Percentiles rank a stretch among this genome's conserved stretches.
These are phyloP conservation scores for Malania oleifera DNA, from an alignment of 164 flowering plant species.

Conservation along the genomic window DNA sequence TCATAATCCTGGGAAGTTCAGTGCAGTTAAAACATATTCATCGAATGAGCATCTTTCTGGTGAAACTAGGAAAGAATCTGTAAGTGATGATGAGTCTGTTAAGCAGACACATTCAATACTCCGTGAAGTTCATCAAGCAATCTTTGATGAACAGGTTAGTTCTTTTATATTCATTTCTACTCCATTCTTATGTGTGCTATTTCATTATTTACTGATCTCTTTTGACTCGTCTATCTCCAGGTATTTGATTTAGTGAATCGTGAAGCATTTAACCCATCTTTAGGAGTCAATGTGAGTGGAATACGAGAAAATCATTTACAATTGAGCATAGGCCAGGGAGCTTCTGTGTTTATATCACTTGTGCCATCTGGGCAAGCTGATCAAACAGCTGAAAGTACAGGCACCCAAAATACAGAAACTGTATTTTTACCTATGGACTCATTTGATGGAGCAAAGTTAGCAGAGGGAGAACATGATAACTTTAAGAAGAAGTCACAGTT, in stretches of 20 bases:
- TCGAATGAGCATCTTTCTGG: constrained; percentile 18
- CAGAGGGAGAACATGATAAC: constrained; percentile 29
- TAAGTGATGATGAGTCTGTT: constrained; percentile 48
- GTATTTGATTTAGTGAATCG: constrained; percentile 91
- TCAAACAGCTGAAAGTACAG: constrained; percentile 24
- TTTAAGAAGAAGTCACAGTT: constrained; percentile 18
- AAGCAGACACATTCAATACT: constrained; percentile 56
- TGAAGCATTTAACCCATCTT: constrained; percentile 67
- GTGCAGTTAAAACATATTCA: constrained; percentile 12
- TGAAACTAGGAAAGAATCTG: constrained; percentile 41
- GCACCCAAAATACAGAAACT: constrained; percentile 28
- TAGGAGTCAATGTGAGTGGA: constrained; percentile 70
- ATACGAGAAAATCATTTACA: constrained; percentile 73
- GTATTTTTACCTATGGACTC: constrained; percentile 36
- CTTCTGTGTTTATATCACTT: constrained; percentile 68
- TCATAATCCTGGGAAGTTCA: constrained; percentile 16
- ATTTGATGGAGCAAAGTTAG: constrained; percentile 26
- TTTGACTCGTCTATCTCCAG: constrained; percentile 31
- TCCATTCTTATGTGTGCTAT: neutral
- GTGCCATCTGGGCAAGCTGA: constrained; percentile 41
- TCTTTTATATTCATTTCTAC: neutral
- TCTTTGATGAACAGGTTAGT: constrained; percentile 79
- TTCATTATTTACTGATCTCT: neutral
- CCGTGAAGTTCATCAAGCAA: constrained; percentile 75
- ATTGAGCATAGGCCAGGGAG: constrained; percentile 62